phyloP scores from a whole-genome alignment of 2,329 filamentous ascomycete genomes.

The Penicillium polonicum region DNA sequence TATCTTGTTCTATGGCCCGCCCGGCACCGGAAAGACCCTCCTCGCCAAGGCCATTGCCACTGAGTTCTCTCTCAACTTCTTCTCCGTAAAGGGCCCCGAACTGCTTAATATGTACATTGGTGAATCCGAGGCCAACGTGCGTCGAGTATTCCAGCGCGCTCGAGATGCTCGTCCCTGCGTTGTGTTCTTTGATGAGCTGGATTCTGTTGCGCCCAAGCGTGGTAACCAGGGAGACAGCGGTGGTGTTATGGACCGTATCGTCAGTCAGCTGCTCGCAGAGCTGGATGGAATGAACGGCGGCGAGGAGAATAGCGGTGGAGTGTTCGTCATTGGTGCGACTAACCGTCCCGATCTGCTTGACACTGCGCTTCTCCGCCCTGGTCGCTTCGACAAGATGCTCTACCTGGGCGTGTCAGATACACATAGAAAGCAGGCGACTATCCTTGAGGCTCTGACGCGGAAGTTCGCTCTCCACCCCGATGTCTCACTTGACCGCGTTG shows the following conservation, averaged over 20 bases:
- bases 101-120: slow-evolving; percentile 99
- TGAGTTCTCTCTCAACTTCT: slow-evolving; percentile 98
- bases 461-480: slow-evolving; percentile 86
- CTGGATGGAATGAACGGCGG: slow-evolving; percentile 97
- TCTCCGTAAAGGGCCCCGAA: slow-evolving; percentile 98
- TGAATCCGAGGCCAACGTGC: slow-evolving; percentile 99
- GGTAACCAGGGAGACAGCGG: slow-evolving; percentile 97
- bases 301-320: slow-evolving; percentile 73
- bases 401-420: slow-evolving; percentile 96
- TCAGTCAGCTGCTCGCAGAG: slow-evolving; percentile 90
- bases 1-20: slow-evolving; percentile 97
- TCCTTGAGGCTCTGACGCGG: slow-evolving; percentile 87
- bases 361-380: slow-evolving; percentile 81
- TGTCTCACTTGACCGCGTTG: slow-evolving; percentile 72
- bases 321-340: slow-evolving; percentile 95
- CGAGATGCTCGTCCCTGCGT: slow-evolving; percentile 95
- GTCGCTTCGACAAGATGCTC: slow-evolving; percentile 96
- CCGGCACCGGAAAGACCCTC: slow-evolving; percentile 99
- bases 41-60: slow-evolving; percentile 99
- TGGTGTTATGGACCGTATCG: slow-evolving; percentile 97
- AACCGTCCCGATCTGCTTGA: slow-evolving; percentile 93
- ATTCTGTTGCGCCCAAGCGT: slow-evolving; percentile 93
- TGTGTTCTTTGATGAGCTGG: slow-evolving; percentile 97
- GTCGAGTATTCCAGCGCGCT: slow-evolving; percentile 99
- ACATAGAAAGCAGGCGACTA: slow-evolving; percentile 92